A percentile compares a stretch with the other conserved stretches of the same genome.
Evolutionary conservation across 108 stramenopile species (phyloP).

Genomic region (Mediolabrus comicus): DNA sequence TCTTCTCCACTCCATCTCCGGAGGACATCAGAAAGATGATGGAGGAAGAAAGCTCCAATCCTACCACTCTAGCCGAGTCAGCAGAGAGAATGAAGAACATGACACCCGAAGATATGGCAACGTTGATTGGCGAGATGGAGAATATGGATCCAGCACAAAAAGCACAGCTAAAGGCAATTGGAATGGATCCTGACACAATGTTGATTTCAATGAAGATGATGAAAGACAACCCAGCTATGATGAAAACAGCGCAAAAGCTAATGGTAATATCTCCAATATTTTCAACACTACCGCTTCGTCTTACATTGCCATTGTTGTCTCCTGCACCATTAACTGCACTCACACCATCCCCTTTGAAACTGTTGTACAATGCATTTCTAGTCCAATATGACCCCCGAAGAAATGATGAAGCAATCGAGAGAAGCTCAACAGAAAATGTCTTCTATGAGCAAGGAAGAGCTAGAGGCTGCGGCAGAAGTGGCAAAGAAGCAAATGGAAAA

Average conservation of each 20-base stretch:
- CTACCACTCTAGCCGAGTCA: slow-evolving; percentile 47
- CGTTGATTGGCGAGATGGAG: slow-evolving; percentile 66
- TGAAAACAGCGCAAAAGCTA: slow-evolving; percentile 55
- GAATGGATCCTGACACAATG: slow-evolving; percentile 89
- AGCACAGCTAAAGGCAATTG: slow-evolving; percentile 61
- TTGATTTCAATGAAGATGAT: slow-evolving; percentile 70
- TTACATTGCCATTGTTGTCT: slow-evolving; percentile 1
- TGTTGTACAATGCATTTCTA: slow-evolving; percentile 89
- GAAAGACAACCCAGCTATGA: slow-evolving; percentile 72
- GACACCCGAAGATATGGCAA: slow-evolving; percentile 62
- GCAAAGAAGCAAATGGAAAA: slow-evolving; percentile 50
- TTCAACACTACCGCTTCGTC: slow-evolving; percentile 62
- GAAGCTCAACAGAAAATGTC: slow-evolving; percentile 57
- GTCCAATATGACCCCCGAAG: slow-evolving; percentile 65
- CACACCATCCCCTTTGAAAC: slow-evolving; percentile 53
- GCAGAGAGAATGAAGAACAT: slow-evolving; percentile 65
- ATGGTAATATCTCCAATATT: slow-evolving; percentile 97
- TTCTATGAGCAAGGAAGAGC: slow-evolving; percentile 39
- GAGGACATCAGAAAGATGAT: slow-evolving; percentile 55
- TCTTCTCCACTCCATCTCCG: slow-evolving; percentile 22
- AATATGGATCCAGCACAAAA: slow-evolving; percentile 56
- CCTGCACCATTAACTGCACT: neutral
- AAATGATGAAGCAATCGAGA: slow-evolving; percentile 58
- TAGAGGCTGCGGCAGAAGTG: slow-evolving; percentile 39
- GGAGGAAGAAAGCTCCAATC: slow-evolving; percentile 48